Base-by-base conservation (phyloP, 2,329 filamentous ascomycete species). In the Dothistroma pini region DNA sequence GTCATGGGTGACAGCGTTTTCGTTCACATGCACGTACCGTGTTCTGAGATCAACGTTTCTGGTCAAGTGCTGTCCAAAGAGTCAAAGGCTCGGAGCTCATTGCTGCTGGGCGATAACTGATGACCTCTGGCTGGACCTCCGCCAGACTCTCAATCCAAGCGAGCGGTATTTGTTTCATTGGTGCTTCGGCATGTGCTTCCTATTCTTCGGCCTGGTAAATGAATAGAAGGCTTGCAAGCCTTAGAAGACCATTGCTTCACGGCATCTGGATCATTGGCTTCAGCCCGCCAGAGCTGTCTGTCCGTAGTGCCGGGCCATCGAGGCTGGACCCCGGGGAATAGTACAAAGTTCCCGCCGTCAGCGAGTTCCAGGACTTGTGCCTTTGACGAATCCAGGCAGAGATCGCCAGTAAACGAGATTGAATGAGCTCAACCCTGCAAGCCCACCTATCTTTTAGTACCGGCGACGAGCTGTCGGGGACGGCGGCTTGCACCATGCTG, bases 381-480 rank as follows among this genome's bases (percentile, higher is more conserved):
- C 44, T 52, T 54, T 25, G 32, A 35, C 38, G 12, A 1, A 25
- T 57, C 57, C 61, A 61, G 58, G 44, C 16, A 49, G 29, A 58
- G 64, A 63, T 64, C 62, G 62, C 56, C 60, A 35, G 53, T 56
- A 61, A 66, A 66, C 62, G 64, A 66, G 55, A 64, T 66, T 64
- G 64, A 56, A 56, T 48, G 56, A 53, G 61, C 62, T 56, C 58
- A 63, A 63, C 62, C 59, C 54, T 60, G 58, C 41, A 57, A 55
- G 57, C 58, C 59, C 63, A 60, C 57, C 59, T 57, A 48, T 44
- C 22, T 34, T 47, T 57, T 21, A 51, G 25, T 58, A 54, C 60
- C 62, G 53, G 56, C 59, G 62, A 62, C 64, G 55, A 61, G 62
- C 56, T 63, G 58, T 57, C 60, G 64, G 64, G 57, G 54, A 63